Percentiles rank a stretch among this genome's conserved stretches.
Evolutionary conservation across 768 basidiomycete genomes (phyloP).

Genomic region (Kwoniella pini): DNA sequence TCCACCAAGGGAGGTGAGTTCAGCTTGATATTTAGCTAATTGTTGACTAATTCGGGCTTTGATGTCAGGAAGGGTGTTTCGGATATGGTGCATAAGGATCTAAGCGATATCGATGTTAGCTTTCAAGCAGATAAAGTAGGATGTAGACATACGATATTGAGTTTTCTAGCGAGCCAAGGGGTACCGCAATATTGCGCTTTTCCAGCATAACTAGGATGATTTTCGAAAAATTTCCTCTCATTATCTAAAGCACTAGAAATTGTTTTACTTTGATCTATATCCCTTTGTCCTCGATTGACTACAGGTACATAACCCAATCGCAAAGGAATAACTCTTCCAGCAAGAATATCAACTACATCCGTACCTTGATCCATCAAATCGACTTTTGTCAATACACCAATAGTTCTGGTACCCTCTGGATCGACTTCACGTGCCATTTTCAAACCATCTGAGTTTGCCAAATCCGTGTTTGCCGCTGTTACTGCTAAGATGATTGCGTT

Average conservation of each 20-base stretch:
- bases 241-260: conserved; percentile 82
- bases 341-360: conserved; percentile 97
- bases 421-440: conserved; percentile 97
- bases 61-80: conserved; percentile 96
- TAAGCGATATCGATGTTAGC: conserved; percentile 49
- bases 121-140: not conserved
- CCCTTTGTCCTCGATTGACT: conserved; percentile 95
- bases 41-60: conserved; percentile 92
- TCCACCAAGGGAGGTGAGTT: conserved; percentile 82
- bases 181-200: conserved; percentile 97
- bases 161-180: conserved; percentile 88
- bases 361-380: conserved; percentile 98
- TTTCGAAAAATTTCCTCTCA: conserved; percentile 93
- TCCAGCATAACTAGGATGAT: conserved; percentile 84
- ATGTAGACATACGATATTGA: conserved; percentile 74
- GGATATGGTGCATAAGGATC: conserved; percentile 99
- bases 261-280: conserved; percentile 85
- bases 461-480: conserved; percentile 90
- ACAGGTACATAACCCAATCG: conserved; percentile 97
- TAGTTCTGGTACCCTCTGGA: conserved; percentile 92
- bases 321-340: conserved; percentile 92
- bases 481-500: conserved; percentile 96
- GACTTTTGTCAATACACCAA: conserved; percentile 97
- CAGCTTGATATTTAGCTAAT: conserved; percentile 80
- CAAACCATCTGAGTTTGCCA: conserved; percentile 97